phyloP scores from a whole-genome alignment of 352 stramenopile genomes.

The Pelagophyceae sp. region DNA sequence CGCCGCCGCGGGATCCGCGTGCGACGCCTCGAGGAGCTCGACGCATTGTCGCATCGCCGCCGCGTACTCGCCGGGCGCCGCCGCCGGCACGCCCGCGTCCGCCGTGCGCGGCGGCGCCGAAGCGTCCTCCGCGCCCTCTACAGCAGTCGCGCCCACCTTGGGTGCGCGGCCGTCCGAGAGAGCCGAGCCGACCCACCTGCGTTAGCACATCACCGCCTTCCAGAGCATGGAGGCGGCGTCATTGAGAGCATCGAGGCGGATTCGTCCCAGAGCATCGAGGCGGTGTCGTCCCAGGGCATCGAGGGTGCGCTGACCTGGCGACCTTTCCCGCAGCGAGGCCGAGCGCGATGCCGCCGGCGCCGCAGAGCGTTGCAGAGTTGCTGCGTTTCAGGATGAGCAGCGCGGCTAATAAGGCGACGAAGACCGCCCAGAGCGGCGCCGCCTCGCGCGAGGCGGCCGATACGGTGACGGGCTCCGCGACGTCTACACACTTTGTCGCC shows the following conservation, averaged over 20 bases:
- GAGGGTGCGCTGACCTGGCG: not conserved
- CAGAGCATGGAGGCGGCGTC: not conserved
- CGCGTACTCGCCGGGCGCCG: not conserved
- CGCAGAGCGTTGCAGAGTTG: not conserved
- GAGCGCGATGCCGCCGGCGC: not conserved
- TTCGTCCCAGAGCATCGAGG: no score
- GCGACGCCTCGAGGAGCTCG: not conserved
- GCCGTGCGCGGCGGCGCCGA: not conserved
- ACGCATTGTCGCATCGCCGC: no score
- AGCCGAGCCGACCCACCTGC: not conserved
- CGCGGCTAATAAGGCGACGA: no score
- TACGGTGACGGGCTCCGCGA: no score
- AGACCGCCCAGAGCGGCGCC: no score
- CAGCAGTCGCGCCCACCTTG: not conserved
- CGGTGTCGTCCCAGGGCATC: no score
- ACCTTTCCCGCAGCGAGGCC: not conserved
- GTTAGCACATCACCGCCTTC: not conserved
- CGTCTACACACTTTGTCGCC: no score
- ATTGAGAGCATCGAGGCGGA: no score
- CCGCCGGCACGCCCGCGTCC: not conserved
- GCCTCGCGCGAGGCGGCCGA: no score
- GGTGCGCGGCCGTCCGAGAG: not conserved
- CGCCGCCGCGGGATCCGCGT: not conserved
- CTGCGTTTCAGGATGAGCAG: no score
- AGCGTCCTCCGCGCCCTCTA: no score